Conservation (phyloP, 176 grass and related monocot species). For the Avena sativa region DNA sequence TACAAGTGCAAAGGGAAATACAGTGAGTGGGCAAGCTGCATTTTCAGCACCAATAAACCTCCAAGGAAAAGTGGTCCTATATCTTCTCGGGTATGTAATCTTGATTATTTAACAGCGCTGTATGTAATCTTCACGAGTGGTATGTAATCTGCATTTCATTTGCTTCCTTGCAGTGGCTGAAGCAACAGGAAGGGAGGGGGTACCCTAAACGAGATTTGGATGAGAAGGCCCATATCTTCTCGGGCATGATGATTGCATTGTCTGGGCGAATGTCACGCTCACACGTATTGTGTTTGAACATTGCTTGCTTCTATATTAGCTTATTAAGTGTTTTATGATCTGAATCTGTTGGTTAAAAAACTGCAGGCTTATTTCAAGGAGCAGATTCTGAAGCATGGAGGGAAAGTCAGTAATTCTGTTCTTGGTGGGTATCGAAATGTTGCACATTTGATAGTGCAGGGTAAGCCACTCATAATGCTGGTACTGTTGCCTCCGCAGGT, state of each 20-base stretch:
- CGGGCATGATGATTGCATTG: conserved; percentile 67
- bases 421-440: conserved; percentile 53
- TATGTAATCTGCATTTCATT: conserved; percentile 25
- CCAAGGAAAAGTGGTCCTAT: conserved; percentile 45
- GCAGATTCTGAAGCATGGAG: conserved; percentile 84
- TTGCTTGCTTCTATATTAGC: not conserved
- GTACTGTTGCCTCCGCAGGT: conserved; percentile 42
- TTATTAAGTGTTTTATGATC: not conserved
- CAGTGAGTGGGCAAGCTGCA: conserved; percentile 71
- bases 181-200: conserved; percentile 46
- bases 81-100: too few species aligned
- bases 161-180: conserved; percentile 63
- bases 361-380: conserved; percentile 66
- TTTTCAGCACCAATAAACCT: conserved; percentile 49
- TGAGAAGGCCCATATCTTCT: conserved; percentile 57
- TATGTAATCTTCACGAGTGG: not conserved
- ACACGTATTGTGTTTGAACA: conserved; percentile 58
- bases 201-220: conserved; percentile 56
- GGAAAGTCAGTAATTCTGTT: conserved; percentile 63
- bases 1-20: conserved; percentile 62
- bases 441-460: conserved; percentile 14
- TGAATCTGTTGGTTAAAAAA: conserved; percentile 28
- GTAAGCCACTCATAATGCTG: not conserved
- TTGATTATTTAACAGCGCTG: not conserved
- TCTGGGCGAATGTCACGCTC: conserved; percentile 79